Evolutionary conservation across 148 eudicot species (phyloP).

Genomic region (Hydrangea macrophylla): DNA sequence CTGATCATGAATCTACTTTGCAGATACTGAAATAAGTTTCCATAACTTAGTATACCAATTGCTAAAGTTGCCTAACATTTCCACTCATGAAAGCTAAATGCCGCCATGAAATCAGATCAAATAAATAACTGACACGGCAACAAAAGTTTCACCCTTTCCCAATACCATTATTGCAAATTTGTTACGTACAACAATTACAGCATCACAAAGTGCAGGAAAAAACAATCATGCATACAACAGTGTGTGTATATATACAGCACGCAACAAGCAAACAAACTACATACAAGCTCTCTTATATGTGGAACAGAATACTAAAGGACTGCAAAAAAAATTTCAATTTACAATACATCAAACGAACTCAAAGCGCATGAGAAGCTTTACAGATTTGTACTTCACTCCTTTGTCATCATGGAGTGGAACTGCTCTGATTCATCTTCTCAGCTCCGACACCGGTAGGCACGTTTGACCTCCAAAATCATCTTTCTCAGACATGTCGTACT

Average conservation of each 20-base stretch:
- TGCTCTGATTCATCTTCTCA: conserved; percentile 49
- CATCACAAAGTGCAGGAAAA: not conserved
- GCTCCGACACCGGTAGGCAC: conserved; percentile 45
- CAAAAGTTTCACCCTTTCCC: no score
- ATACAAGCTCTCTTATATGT: not conserved
- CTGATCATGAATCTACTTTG: no score
- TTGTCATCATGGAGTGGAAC: conserved; percentile 42
- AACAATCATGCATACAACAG: no score
- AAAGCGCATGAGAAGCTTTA: conserved; percentile 59
- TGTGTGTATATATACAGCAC: not conserved
- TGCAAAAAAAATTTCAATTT: not conserved
- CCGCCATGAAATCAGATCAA: no score
- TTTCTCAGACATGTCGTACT: conserved; percentile 57
- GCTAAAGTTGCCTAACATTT: no score
- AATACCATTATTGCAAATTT: not conserved
- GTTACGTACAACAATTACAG: not conserved
- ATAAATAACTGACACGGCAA: not conserved
- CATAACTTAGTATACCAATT: no score
- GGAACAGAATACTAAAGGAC: no score
- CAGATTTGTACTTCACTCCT: conserved; percentile 48
- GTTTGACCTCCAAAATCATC: conserved; percentile 67
- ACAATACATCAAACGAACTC: conserved; percentile 35
- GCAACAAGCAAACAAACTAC: not conserved
- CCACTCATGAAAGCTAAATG: no score
- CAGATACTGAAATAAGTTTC: no score